phyloP scores from a whole-genome alignment of 164 flowering plant genomes.

The Echeveria elegans region DNA sequence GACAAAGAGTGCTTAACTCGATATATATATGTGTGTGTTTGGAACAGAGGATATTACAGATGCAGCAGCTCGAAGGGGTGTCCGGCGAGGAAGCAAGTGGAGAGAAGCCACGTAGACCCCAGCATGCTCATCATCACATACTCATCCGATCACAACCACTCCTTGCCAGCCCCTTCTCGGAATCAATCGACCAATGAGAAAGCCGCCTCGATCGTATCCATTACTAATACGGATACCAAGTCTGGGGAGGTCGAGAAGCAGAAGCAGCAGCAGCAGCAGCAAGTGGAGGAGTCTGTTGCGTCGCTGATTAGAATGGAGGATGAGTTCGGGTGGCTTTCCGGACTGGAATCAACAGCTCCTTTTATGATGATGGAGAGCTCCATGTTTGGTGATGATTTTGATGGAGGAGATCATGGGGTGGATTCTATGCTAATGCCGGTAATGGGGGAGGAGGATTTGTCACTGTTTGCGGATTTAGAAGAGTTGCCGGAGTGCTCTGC shows the following conservation, averaged over 20 bases:
- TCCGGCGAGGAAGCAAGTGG: constrained; percentile 93
- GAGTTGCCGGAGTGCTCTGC: constrained; percentile 81
- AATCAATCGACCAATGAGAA: constrained; percentile 14
- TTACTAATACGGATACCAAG: background rate
- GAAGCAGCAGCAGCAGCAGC: constrained; percentile 21
- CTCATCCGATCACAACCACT: constrained; percentile 82
- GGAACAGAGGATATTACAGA: constrained; percentile 68
- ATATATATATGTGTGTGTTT: background rate
- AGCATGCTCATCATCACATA: constrained; percentile 72
- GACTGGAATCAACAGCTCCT: constrained; percentile 30
- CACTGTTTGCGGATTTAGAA: constrained; percentile 76
- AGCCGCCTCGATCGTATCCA: background rate
- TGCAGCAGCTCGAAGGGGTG: constrained; percentile 93
- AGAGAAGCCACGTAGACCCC: constrained; percentile 72
- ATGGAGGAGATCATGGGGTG: constrained; percentile 36
- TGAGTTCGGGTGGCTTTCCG: constrained; percentile 36
- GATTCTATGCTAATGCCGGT: constrained; percentile 25
- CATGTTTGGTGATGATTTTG: constrained; percentile 19
- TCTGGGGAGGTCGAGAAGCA: background rate
- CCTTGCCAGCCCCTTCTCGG: constrained; percentile 46
- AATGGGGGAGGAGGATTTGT: constrained; percentile 42
- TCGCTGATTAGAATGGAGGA: constrained; percentile 8
- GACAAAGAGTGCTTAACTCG: background rate
- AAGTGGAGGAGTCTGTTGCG: constrained; percentile 20
- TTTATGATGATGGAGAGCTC: constrained; percentile 47